Percentiles rank a stretch among this genome's conserved stretches.
phyloP scores from a whole-genome alignment of 2,329 filamentous ascomycete genomes.

The Neofusicoccum cordaticola region DNA sequence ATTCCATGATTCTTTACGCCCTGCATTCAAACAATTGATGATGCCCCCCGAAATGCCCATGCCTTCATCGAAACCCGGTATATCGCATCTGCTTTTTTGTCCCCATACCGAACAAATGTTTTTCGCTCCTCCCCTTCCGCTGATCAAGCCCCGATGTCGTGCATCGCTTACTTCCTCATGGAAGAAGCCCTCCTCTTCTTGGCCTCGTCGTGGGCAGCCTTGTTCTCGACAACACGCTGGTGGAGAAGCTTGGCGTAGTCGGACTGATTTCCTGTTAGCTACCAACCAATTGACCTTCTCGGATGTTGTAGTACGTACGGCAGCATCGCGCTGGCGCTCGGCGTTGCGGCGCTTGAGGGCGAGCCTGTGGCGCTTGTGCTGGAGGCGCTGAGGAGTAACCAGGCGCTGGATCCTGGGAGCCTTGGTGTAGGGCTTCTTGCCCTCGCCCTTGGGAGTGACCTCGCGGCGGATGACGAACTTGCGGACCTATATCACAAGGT shows the following conservation, averaged over 20 bases:
- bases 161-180: constrained; percentile 70
- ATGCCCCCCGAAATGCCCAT: constrained; percentile 17
- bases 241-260: constrained; percentile 95
- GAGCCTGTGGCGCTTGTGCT: constrained; percentile 98
- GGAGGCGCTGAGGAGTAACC: constrained; percentile 97
- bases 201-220: constrained; percentile 86
- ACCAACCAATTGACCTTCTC: background rate
- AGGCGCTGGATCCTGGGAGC: constrained; percentile 99
- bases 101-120: constrained; percentile 1
- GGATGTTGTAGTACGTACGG: constrained; percentile 61
- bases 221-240: constrained; percentile 96
- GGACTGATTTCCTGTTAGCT: constrained; percentile 61
- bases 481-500: constrained; percentile 67
- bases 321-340: constrained; percentile 98
- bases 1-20: constrained; percentile 18
- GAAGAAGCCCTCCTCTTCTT: constrained; percentile 97
- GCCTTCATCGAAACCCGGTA: constrained; percentile 17
- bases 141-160: background rate
- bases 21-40: constrained; percentile 16
- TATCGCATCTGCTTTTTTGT: constrained; percentile 18
- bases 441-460: constrained; percentile 94
- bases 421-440: constrained; percentile 99
- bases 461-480: constrained; percentile 99
- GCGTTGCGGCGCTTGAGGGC: constrained; percentile 97
- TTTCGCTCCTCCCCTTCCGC: background rate